Evolutionary conservation across 179 eudicot species (phyloP).

Genomic region (Beta lomatogona): DNA sequence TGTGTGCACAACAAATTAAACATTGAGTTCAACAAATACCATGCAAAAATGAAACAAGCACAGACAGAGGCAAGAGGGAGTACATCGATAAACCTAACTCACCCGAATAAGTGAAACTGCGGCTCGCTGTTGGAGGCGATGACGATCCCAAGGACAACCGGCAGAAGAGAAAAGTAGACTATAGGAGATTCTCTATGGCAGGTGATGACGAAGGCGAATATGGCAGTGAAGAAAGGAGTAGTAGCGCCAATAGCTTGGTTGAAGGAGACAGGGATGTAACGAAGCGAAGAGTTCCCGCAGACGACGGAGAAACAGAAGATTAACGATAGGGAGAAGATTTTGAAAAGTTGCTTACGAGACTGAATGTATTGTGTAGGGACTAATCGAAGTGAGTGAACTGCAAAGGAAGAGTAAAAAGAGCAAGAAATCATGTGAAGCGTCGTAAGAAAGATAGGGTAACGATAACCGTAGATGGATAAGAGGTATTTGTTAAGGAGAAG

Average conservation of each 20-base stretch:
- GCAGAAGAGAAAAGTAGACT: conserved; percentile 60
- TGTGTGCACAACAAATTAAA: too few relatives aligned
- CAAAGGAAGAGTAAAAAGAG: conserved; percentile 50
- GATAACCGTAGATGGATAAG: conserved; percentile 65
- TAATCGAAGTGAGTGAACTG: conserved; percentile 55
- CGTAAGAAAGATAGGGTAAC: conserved; percentile 84
- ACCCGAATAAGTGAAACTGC: conserved; percentile 61
- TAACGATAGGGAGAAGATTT: conserved; percentile 55
- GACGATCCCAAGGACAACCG: conserved; percentile 80
- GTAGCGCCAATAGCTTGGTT: conserved; percentile 92
- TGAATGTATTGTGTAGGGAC: conserved; percentile 62
- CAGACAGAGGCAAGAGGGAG: too few relatives aligned
- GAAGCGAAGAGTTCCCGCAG: conserved; percentile 67
- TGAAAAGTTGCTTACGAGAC: conserved; percentile 58
- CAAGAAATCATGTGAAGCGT: conserved; percentile 81
- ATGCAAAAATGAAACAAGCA: too few relatives aligned
- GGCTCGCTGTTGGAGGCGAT: conserved; percentile 82
- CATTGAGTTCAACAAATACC: too few relatives aligned
- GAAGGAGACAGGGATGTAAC: conserved; percentile 74
- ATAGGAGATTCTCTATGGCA: conserved; percentile 59
- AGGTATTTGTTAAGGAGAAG: conserved; percentile 81
- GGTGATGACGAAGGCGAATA: conserved; percentile 69
- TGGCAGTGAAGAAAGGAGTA: conserved; percentile 83
- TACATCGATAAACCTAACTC: too few relatives aligned
- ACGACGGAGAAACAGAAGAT: conserved; percentile 89